Evolutionary conservation across 768 basidiomycete species (phyloP), one percentile per base, ranked within the genome.

Genomic region (Hypholoma fasciculare): DNA sequence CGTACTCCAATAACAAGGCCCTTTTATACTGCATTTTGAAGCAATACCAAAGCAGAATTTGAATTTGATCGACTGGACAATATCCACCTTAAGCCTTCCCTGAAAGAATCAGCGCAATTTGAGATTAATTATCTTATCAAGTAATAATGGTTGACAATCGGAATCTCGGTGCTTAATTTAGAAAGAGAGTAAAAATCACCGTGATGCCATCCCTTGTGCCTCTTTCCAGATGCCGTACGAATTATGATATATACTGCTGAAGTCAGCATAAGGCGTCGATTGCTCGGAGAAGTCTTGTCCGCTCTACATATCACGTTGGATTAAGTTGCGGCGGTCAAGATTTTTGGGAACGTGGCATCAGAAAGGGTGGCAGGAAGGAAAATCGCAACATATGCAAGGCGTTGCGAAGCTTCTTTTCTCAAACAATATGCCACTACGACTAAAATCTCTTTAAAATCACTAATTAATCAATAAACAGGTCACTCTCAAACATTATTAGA

Each of bases 71-170:
- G 30, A 34, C 37, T 19, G 23, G 17, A 42, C 39, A 52, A 27
- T 20, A 38, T 52, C 51, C 9, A 37, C 38, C n/a, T 40, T 13
- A 13, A 39, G 51, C 26, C 26, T 11, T 42, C 39, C 19, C n/a
- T 19, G 30, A 44, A 46, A 12, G 20, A 38, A 19, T n/a, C n/a
- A 44, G 39, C 11, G 47, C 49, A 20, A 13, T 54, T 54, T 27
- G 34, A 38, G 53, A 43, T 37, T 59, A 50, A 59, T 59, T 50
- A 47, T 12, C 27, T 43, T 54, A 59, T 47, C 49, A 54, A 54
- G 49, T 36, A 50, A 27, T n/a, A 48, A 23, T 23, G 2, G 23
- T 17, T 46, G 17, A 30, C 9, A 14, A 26, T 49, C 48, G 23
- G 13, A 30, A 23, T 30, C n/a, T 11, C 20, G 20, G 17, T 5